Percentiles rank a stretch among this genome's conserved stretches.
Evolutionary conservation across 208 protist genomes (phyloP).

Genomic region (Lotmaria passim): DNA sequence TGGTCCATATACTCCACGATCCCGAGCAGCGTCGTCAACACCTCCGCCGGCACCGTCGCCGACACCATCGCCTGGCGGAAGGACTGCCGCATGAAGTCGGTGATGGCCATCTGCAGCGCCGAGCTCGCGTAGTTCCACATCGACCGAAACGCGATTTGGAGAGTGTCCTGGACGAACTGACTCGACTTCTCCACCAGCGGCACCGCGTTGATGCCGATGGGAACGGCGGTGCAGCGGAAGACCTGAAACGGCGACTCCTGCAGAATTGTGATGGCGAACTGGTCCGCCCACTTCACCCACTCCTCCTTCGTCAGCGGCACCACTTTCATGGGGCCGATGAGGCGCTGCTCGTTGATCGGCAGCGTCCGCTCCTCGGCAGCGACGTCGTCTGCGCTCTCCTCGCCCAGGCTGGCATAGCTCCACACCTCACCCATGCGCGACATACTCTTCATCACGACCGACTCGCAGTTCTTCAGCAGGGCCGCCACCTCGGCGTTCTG

Average conservation of each 20-base stretch:
- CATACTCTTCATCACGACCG: constrained; percentile 52
- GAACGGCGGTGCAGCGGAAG: constrained; percentile 78
- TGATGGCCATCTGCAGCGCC: constrained; percentile 58
- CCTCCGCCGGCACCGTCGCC: constrained; percentile 70
- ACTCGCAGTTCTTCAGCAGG: constrained; percentile 70
- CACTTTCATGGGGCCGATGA: constrained; percentile 61
- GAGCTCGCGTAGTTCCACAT: constrained; percentile 78
- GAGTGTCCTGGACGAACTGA: constrained; percentile 67
- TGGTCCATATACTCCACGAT: constrained; percentile 91
- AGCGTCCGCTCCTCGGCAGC: constrained; percentile 58
- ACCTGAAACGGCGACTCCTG: constrained; percentile 87
- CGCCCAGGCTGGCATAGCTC: constrained; percentile 48
- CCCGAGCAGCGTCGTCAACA: constrained; percentile 67
- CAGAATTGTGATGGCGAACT: constrained; percentile 72
- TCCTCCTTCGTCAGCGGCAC: constrained; percentile 79
- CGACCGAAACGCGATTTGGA: constrained; percentile 75
- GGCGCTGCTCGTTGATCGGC: constrained; percentile 64
- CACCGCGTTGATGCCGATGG: constrained; percentile 65
- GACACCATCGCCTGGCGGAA: constrained; percentile 69
- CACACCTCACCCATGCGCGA: constrained; percentile 62
- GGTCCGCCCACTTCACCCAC: constrained; percentile 75
- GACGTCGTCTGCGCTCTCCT: constrained; percentile 40
- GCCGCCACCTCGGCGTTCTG: constrained; percentile 52
- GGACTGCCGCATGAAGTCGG: constrained; percentile 66
- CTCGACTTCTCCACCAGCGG: constrained; percentile 71